Evolutionary conservation across 495 filamentous ascomycete genomes (phyloP), one percentile per base, ranked within the genome.

Genomic region (Chaetomidium leptoderma): DNA sequence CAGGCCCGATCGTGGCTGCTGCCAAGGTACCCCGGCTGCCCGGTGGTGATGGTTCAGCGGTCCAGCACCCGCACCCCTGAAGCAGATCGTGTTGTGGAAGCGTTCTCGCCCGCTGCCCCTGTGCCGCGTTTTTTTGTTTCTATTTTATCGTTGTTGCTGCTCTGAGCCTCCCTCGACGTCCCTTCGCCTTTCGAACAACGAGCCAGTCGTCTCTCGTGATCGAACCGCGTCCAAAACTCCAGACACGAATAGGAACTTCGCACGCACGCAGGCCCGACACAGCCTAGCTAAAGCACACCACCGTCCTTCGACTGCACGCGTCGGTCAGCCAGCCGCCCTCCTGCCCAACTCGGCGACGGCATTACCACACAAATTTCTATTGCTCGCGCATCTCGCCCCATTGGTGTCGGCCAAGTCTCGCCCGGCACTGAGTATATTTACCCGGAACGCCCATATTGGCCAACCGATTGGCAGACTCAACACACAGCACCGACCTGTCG

Each of bases 381-480:
- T 46, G 50, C 60, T 35, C 32, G 32, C 50, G 39, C 26, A 6
- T 26, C 32, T 36, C 55, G 47, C 61, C 63, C 54, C 64, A 72
- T 72, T 72, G 70, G 70, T 46, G 58, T 62, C 58, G 45, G 27
- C 46, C 37, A 44, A 53, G 44, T 55, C 55, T 47, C 57, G 33
- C 60, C 58, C 64, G 64, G 66, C 58, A 62, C 52, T 58, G 43
- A 32, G 45, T 55, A 58, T 63, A 71, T 71, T 71, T 71, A 72
- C 60, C 70, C 70, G 70, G 58, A 24, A 35, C 53, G 51, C 64
- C 68, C 66, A 71, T 65, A 71, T 70, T 69, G 64, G 46, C 39
- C 52, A 45, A 61, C 50, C 54, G 51, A 45, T 44, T 49, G 23
- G 32, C 30, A 27, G 24, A 29, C 52, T 35, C 27, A n/a, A 27